Evolutionary conservation across 2,329 filamentous ascomycete genomes (phyloP).

Genomic region (Elsinoe fawcettii): DNA sequence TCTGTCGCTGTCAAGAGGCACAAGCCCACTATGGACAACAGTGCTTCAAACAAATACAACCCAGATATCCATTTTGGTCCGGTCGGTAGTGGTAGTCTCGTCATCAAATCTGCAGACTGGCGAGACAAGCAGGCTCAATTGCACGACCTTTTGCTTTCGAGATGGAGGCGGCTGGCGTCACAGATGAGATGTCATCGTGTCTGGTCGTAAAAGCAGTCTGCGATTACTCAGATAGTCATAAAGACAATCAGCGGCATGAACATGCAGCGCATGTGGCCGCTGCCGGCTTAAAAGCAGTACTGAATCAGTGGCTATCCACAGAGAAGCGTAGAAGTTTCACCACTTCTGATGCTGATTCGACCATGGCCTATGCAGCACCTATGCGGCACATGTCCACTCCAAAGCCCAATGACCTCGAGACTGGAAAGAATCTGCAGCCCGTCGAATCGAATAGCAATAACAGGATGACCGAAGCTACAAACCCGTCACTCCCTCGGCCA

Average conservation of each 20-base stretch:
- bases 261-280: conserved; percentile 19
- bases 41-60: not conserved
- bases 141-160: conserved; percentile 19
- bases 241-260: conserved; percentile 20
- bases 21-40: not conserved
- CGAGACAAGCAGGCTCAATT: conserved; percentile 23
- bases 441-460: no score
- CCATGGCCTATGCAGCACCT: no score
- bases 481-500: no score
- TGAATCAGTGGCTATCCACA: not conserved
- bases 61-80: conserved; percentile 6
- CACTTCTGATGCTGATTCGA: no score
- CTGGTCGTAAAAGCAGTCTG: conserved; percentile 19
- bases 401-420: no score
- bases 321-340: no score
- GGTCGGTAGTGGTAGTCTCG: conserved; percentile 17
- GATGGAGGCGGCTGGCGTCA: conserved; percentile 22
- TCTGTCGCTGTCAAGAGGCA: not conserved
- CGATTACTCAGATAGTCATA: conserved; percentile 23
- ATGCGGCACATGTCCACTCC: no score
- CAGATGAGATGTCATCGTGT: not conserved
- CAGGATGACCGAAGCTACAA: no score
- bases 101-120: conserved; percentile 17
- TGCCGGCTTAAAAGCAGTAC: conserved; percentile 13
- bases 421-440: no score